Evolutionary conservation across 176 grass and related monocot species (phyloP), one percentile per base, ranked within the genome.

Genomic region (Phoenix dactylifera): DNA sequence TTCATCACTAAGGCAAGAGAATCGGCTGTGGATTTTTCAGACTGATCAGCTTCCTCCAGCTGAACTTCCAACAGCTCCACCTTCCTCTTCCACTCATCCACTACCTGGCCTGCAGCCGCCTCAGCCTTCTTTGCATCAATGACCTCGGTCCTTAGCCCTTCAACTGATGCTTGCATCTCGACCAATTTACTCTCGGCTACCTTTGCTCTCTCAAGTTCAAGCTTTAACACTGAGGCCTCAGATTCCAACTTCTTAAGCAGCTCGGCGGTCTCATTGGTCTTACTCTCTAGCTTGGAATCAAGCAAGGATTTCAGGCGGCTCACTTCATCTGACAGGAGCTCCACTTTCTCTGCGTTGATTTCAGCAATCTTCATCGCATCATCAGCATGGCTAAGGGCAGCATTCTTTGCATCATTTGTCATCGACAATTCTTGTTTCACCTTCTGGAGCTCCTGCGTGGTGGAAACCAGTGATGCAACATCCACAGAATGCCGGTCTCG

Each of bases 71-170:
- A 69, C 9, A 55, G 55, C 61, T 61, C 82, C 15, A 70, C 65
- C 57, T 92, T 98, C 49, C 63, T 50, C 61, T 74, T 92, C 93
- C 87, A 92, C 48, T 92, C 88, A 59, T 89, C 82, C 51, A 80
- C 86, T 52, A 81, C 69, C 48, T 66, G 74, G 15, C 25, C 22
- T 32, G 64, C 52, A 30, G 76, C 79, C 61, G 62, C 59, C 63
- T 98, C 79, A 6, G 76, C 76, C 67, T 73, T 86, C 59, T 88
- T 82, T 4, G 71, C 89, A 72, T 77, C 82, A 81, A 49, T 55
- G 25, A 81, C 16, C 57, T 98, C 79, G 10, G 54, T 73, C 58
- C 74, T 77, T 51, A 93, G 77, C 55, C 70, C 68, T 52, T 86
- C 79, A 7, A 82, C 66, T 49, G 73, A 56, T 64, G 75, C 66